Evolutionary conservation across 2,329 filamentous ascomycete species (phyloP).

Genomic region (Pseudogymnoascus sp.): DNA sequence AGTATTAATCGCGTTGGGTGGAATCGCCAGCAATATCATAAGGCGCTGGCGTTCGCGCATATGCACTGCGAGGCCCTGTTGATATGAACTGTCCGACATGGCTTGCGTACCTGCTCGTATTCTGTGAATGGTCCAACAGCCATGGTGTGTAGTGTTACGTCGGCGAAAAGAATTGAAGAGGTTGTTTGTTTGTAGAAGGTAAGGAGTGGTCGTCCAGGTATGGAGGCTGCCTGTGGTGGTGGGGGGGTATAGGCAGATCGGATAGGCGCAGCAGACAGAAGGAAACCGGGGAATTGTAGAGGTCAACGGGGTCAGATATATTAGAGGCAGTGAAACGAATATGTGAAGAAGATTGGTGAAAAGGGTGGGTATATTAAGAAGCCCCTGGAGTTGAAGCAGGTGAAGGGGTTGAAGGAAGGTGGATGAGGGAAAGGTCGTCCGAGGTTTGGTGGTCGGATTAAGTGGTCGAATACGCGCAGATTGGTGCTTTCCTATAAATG

Average conservation of each 20-base stretch:
- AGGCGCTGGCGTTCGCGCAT: not conserved
- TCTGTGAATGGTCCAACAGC: conserved; percentile 11
- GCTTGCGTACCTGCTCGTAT: conserved; percentile 16
- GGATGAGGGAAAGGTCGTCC: conserved; percentile 5
- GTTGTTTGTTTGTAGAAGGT: not conserved
- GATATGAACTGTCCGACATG: not conserved
- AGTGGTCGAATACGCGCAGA: conserved; percentile 7
- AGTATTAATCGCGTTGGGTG: not conserved
- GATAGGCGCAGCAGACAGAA: conserved; percentile 5
- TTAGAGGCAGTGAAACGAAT: not conserved
- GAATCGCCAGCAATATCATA: not conserved
- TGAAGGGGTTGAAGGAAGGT: not conserved
- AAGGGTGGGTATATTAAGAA: not conserved
- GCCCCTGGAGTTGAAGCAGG: not conserved
- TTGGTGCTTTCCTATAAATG: conserved; percentile 7
- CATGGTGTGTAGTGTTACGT: conserved; percentile 10
- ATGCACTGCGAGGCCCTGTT: not conserved
- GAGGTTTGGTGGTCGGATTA: conserved; percentile 9
- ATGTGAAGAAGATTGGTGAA: not conserved
- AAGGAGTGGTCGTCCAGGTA: conserved; percentile 5
- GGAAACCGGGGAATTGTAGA: not conserved
- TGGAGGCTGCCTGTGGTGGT: not conserved
- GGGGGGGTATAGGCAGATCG: not conserved
- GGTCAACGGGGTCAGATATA: not conserved
- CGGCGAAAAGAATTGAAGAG: not conserved